Evolutionary conservation across 129 eudicot species (phyloP), one percentile per base, ranked within the genome.

Genomic region (Ambrosia trifida): DNA sequence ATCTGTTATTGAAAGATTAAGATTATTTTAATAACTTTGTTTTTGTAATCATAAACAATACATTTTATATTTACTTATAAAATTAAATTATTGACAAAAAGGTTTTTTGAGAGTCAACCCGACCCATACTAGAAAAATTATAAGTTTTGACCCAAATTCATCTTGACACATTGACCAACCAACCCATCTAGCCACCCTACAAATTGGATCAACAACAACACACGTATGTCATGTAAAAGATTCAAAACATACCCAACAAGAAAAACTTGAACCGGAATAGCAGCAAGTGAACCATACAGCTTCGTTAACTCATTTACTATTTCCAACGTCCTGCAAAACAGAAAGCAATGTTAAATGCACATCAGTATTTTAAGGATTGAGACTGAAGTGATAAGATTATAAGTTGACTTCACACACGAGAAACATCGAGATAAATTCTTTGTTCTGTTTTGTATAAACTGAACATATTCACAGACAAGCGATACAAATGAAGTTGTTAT

Each of bases 211-310:
- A 68, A 50, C 61, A 17, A 33, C n/a, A 52, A 52, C 57, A 72
- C 57, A 72, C 7, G 56, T 45, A 46, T 18, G 47, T 59, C 33
- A 17, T 19, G 11, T 16, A 31, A 51, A 58, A 68, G 54, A 53
- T 36, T 33, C 19, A 69, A 12, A 12, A 16, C 18, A 72, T 89
- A 94, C 99, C 99, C 91, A 9, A 86, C 80, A 61, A 89, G 79
- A 59, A 90, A 73, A 77, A 90, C 97, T 79, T 84, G 87, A 44
- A 81, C 72, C 47, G 99, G 99, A 74, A 94, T 77, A 10, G 80
- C 79, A 72, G 79, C 38, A 53, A 87, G 79, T 11, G 95, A 83
- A 66, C 88, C 87, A 56, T 80, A 90, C 43, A 90, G 80, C 70
- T 68, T 43, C 8, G 64, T 77, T 53, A 90, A 91, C 84, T 90